phyloP scores from a whole-genome alignment of 2,329 filamentous ascomycete genomes.

The Aspergillus sp. region DNA sequence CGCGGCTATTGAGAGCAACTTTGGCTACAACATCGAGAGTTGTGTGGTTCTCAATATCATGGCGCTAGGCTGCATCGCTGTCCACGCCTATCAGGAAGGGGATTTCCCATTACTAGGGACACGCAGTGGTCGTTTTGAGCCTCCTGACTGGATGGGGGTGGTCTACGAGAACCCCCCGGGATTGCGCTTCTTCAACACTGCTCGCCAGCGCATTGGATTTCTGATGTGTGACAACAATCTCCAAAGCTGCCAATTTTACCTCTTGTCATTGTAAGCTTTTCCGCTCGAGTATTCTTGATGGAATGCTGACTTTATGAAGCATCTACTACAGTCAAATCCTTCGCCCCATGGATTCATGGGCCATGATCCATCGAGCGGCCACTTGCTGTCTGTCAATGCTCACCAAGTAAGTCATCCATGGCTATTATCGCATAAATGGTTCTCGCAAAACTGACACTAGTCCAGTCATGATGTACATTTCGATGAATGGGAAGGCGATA shows the following conservation, averaged over 20 bases:
- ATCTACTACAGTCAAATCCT: conserved; percentile 56
- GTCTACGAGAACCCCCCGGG: conserved; percentile 48
- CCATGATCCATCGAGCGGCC: conserved; percentile 55
- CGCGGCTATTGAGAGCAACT: conserved; percentile 52
- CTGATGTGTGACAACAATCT: conserved; percentile 54
- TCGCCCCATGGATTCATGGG: conserved; percentile 57
- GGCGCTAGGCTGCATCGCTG: conserved; percentile 54
- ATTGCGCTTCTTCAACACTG: conserved; percentile 58
- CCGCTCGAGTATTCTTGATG: background rate
- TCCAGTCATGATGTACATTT: conserved; percentile 44
- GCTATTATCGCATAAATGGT: background rate
- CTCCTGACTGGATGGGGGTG: conserved; percentile 41
- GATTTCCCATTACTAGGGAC: conserved; percentile 49
- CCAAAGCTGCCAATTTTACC: conserved; percentile 56
- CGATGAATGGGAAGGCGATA: conserved; percentile 57
- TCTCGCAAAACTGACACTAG: conserved; percentile 2
- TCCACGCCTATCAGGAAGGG: conserved; percentile 53
- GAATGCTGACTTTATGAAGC: conserved; percentile 17
- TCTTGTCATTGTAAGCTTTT: conserved; percentile 48
- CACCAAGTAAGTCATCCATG: conserved; percentile 40
- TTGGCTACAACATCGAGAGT: conserved; percentile 55
- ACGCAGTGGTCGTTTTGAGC: conserved; percentile 36
- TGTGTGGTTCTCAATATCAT: conserved; percentile 55
- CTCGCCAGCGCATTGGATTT: conserved; percentile 55
- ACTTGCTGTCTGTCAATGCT: conserved; percentile 53